phyloP scores from a whole-genome alignment of 148 eudicot species.

The Vaccinium vitisidaea region DNA sequence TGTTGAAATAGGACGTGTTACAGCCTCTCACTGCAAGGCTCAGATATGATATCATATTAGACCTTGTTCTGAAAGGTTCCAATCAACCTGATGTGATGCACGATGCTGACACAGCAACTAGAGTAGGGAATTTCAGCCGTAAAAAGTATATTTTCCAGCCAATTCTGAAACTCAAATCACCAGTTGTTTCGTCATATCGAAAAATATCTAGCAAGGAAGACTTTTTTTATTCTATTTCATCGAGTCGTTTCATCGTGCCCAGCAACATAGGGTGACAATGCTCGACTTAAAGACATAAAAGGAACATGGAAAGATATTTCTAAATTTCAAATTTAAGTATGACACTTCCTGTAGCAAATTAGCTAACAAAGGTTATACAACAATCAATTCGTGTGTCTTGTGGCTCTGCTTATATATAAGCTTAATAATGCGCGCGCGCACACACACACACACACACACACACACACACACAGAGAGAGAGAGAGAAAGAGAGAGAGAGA shows the following conservation, averaged over 20 bases:
- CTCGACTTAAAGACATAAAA: neutral
- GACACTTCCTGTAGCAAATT: neutral
- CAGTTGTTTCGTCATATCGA: neutral
- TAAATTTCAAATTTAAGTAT: neutral
- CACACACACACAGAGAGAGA: conserved; percentile 7
- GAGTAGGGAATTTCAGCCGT: neutral
- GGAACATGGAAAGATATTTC: neutral
- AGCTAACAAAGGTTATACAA: neutral
- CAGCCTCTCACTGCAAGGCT: conserved; percentile 4
- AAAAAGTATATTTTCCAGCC: neutral
- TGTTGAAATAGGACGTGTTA: neutral
- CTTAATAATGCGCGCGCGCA: neutral
- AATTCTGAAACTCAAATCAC: conserved; percentile 5
- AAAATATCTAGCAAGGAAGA: neutral
- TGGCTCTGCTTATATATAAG: neutral
- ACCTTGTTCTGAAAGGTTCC: neutral
- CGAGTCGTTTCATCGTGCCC: neutral
- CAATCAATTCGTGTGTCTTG: neutral
- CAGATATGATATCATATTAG: neutral
- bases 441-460: neutral
- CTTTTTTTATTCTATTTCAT: neutral
- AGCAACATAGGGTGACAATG: neutral
- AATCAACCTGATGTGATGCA: neutral
- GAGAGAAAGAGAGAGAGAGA: conserved; percentile 18
- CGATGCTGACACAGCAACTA: neutral